Conservation (phyloP, 768 basidiomycete species). For the Leccinum arenicola region DNA sequence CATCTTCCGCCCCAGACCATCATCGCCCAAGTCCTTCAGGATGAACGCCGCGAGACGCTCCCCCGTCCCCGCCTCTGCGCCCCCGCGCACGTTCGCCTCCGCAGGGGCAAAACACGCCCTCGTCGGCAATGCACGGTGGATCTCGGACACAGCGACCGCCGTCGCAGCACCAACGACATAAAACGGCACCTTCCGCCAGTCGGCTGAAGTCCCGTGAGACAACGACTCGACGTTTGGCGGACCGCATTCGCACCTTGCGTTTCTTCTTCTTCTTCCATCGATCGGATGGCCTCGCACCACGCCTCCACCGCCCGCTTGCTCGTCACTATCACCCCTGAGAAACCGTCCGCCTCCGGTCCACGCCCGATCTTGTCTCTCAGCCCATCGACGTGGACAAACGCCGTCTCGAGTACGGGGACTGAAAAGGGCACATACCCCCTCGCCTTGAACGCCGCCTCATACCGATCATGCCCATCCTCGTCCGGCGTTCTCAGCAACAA, state of each 20-base stretch:
- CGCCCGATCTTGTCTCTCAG: constrained; percentile 42
- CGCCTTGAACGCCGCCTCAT: constrained; percentile 48
- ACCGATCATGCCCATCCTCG: constrained; percentile 47
- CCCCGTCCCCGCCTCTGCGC: constrained; percentile 58
- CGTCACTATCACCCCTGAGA: constrained; percentile 71
- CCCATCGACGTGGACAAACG: constrained; percentile 43
- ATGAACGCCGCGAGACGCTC: constrained; percentile 68
- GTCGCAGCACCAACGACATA: constrained; percentile 78
- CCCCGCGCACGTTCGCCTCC: constrained; percentile 39
- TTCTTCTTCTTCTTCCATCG: constrained; percentile 1
- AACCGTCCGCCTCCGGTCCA: constrained; percentile 34
- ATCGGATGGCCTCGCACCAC: constrained; percentile 46
- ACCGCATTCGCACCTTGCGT: constrained; percentile 11
- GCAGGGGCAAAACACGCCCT: constrained; percentile 35
- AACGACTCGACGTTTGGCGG: background rate
- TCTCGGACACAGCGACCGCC: constrained; percentile 40
- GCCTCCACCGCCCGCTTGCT: constrained; percentile 77
- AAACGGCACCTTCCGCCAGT: constrained; percentile 64
- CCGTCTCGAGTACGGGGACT: constrained; percentile 73
- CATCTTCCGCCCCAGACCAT: constrained; percentile 29
- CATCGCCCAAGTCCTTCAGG: constrained; percentile 32
- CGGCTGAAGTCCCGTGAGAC: constrained; percentile 22
- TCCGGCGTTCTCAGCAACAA: constrained; percentile 41
- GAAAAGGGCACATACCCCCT: constrained; percentile 53
- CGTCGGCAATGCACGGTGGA: constrained; percentile 29